Conservation (phyloP, 306 rosid species). For the Gastrolobium bilobum region DNA sequence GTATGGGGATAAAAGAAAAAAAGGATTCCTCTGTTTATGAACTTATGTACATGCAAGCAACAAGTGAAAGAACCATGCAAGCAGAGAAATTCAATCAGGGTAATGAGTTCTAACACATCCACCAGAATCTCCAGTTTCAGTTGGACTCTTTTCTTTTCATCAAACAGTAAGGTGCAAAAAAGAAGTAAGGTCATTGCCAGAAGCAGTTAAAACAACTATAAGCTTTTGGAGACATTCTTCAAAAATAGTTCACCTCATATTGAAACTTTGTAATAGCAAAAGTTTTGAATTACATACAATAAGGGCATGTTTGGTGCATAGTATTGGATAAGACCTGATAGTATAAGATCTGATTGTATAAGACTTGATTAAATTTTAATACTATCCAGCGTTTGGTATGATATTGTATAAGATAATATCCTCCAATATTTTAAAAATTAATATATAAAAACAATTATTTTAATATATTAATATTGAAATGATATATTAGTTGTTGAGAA, state of each 20-base stretch:
- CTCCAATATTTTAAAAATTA: no score
- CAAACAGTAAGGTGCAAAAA: neutral
- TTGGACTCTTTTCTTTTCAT: conserved; percentile 13
- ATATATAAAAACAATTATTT: no score
- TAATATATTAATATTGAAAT: no score
- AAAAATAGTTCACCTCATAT: neutral
- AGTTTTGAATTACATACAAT: conserved; percentile 2
- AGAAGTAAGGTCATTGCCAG: neutral
- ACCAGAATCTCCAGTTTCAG: neutral
- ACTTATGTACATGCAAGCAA: conserved; percentile 1
- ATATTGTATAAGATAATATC: no score
- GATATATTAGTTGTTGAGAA: no score
- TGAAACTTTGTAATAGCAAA: neutral
- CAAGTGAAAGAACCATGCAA: conserved; percentile 17
- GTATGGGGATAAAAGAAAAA: neutral
- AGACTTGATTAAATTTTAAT: no score
- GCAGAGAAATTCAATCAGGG: conserved; percentile 34
- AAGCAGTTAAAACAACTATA: neutral
- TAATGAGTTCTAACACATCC: neutral
- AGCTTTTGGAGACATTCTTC: conserved; percentile 1
- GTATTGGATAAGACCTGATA: no score
- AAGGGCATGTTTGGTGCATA: no score
- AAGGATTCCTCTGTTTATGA: neutral
- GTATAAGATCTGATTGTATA: no score
- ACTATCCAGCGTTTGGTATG: no score